A percentile compares a stretch with the other conserved stretches of the same genome.
Evolutionary conservation across 805 yeast species (phyloP).

Genomic region (Lipomyces sp.): DNA sequence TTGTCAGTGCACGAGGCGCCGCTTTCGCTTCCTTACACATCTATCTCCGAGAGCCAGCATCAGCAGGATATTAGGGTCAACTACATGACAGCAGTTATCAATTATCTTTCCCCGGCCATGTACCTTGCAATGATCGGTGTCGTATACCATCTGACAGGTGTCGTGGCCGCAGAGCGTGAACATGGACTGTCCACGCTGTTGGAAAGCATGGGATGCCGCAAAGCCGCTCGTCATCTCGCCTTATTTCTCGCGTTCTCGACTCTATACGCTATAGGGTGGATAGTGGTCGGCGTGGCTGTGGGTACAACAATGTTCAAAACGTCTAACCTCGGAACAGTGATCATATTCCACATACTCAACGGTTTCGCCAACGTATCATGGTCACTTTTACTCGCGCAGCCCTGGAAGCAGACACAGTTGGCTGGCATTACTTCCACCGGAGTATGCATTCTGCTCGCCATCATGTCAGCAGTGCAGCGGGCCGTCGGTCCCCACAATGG

Average conservation of each 20-base stretch:
- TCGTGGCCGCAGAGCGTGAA: constrained; percentile 45
- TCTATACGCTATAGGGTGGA: constrained; percentile 45
- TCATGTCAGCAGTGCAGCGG: constrained; percentile 41
- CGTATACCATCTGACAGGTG: constrained; percentile 45
- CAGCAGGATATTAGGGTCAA: constrained; percentile 37
- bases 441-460: constrained; percentile 42
- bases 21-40: constrained; percentile 42
- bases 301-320: constrained; percentile 37
- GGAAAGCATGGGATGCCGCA: constrained; percentile 44
- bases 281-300: constrained; percentile 40
- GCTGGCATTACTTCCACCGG: constrained; percentile 46
- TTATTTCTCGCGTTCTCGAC: constrained; percentile 41
- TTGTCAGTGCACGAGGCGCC: constrained; percentile 22
- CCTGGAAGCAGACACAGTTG: constrained; percentile 43
- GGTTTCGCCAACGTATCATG: constrained; percentile 44
- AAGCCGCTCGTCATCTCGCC: constrained; percentile 40
- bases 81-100: constrained; percentile 41
- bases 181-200: constrained; percentile 43
- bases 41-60: constrained; percentile 33
- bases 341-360: constrained; percentile 43
- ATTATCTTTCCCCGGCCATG: constrained; percentile 45
- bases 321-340: constrained; percentile 40
- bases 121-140: constrained; percentile 46
- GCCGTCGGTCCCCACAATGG: constrained; percentile 32
- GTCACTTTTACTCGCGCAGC: constrained; percentile 42